Conservation (phyloP, 129 eudicot species). For the Centaurea solstitialis region DNA sequence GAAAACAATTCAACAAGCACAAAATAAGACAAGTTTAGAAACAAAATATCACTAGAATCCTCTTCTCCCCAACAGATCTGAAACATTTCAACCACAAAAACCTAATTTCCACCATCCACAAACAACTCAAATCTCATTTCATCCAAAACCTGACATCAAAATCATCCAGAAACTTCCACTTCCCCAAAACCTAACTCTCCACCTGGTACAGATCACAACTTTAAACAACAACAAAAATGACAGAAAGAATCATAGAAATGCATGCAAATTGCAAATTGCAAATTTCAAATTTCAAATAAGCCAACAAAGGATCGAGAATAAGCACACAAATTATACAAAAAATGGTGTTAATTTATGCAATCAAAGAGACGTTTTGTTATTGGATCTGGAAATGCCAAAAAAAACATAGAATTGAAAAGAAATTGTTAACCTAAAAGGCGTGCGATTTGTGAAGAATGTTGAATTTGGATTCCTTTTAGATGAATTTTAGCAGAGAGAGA, state of each 20-base stretch:
- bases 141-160: background rate
- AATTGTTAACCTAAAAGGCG: constrained; percentile 11
- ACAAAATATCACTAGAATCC: constrained; percentile 4
- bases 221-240: background rate
- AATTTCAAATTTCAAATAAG: no score
- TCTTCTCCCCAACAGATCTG: constrained; percentile 33
- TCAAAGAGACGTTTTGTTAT: background rate
- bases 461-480: background rate
- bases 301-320: constrained; percentile 19
- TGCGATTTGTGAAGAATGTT: constrained; percentile 14
- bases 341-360: background rate
- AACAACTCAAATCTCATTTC: constrained; percentile 21
- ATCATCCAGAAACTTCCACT: background rate
- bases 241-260: background rate
- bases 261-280: constrained; percentile 9
- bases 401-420: background rate
- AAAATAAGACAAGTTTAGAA: background rate
- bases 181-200: constrained; percentile 2
- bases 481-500: background rate
- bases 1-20: background rate
- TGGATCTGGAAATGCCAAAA: constrained; percentile 23
- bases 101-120: background rate
- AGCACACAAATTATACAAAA: no score
- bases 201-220: constrained; percentile 8
- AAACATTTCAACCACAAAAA: constrained; percentile 17